Conservation (phyloP, 257 asterid species). For the Nicotiana tomentosiformis region DNA sequence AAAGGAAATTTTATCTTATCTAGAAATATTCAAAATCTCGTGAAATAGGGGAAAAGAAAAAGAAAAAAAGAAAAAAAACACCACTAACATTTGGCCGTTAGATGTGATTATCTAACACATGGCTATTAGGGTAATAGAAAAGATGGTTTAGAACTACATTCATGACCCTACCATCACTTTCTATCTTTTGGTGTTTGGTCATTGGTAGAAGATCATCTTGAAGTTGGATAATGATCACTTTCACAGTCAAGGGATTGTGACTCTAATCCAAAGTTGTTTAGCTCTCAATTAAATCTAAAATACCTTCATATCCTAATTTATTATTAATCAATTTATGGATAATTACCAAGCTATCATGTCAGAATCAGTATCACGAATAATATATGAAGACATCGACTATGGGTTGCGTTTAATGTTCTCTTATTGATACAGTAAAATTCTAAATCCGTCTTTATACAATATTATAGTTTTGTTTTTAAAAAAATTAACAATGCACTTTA, state of each 20-base stretch:
- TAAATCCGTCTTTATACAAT: background rate
- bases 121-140: background rate
- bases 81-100: background rate
- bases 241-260: conserved; percentile 16
- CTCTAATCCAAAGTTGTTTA: background rate
- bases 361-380: background rate
- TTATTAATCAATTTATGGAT: background rate
- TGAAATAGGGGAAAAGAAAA: background rate
- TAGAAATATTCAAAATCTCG: conserved; percentile 11
- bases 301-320: background rate
- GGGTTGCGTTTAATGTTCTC: background rate
- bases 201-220: conserved; percentile 11
- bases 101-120: conserved; percentile 18
- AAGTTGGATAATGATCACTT: conserved; percentile 26
- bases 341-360: background rate
- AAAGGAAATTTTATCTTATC: background rate
- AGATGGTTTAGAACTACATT: background rate
- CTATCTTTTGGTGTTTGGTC: background rate
- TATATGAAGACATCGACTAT: fast-evolving
- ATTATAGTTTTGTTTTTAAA: background rate
- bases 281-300: background rate
- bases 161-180: conserved; percentile 3
- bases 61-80: background rate
- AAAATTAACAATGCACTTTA: background rate
- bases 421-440: fast-evolving